Evolutionary conservation across 495 filamentous ascomycete species (phyloP).

Genomic region (Xylaria curta): DNA sequence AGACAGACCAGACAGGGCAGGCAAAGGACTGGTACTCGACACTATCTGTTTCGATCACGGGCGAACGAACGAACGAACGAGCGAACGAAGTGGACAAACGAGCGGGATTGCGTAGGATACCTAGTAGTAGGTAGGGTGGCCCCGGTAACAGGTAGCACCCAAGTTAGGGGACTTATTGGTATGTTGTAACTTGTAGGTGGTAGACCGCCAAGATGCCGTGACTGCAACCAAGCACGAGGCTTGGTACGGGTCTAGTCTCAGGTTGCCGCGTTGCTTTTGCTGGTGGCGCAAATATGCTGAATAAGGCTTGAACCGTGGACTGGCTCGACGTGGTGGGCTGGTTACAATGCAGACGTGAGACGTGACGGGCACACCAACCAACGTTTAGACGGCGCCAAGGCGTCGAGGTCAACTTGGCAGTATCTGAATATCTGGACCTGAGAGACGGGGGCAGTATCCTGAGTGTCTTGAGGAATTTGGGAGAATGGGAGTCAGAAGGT

Average conservation of each 20-base stretch:
- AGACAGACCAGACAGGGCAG: background rate
- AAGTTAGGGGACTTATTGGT: background rate
- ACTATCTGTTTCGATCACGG: slow-evolving; percentile 9
- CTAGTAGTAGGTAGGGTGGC: background rate
- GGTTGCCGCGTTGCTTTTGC: slow-evolving; percentile 17
- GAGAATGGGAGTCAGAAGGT: background rate
- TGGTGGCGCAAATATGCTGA: slow-evolving; percentile 17
- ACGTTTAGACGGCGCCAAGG: slow-evolving; percentile 10
- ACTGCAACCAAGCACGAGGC: slow-evolving; percentile 19
- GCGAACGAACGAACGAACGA: slow-evolving; percentile 9
- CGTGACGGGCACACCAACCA: slow-evolving; percentile 16
- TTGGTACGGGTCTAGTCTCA: slow-evolving; percentile 20
- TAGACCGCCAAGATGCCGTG: slow-evolving; percentile 14
- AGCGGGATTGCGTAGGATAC: background rate
- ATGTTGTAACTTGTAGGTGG: background rate
- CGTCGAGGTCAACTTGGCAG: slow-evolving; percentile 24
- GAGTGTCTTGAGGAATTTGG: background rate
- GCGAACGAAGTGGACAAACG: background rate
- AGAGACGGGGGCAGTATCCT: background rate
- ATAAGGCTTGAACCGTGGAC: slow-evolving; percentile 16
- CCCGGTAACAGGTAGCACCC: slow-evolving; percentile 3
- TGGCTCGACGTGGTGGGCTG: background rate
- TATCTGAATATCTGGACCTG: background rate
- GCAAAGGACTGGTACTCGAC: background rate
- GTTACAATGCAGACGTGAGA: slow-evolving; percentile 18